Conservation (phyloP, 148 eudicot genomes). For the Rhododendron mucronatum region DNA sequence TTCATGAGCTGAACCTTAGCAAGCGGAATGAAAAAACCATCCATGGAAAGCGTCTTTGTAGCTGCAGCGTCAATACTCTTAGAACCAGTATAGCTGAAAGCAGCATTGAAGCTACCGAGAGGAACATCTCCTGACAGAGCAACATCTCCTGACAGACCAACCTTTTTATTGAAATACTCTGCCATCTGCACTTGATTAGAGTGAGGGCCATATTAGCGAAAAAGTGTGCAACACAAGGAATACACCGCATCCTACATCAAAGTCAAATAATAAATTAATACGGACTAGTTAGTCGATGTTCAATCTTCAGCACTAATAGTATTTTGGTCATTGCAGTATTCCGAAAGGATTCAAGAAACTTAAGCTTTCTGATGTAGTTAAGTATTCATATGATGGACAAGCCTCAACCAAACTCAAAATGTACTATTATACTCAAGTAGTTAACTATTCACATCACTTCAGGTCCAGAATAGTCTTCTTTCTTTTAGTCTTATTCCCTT, state of each 20-base stretch:
- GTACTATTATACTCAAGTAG: not conserved
- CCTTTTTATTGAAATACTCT: constrained; percentile 68
- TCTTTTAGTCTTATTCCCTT: not conserved
- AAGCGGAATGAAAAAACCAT: constrained; percentile 69
- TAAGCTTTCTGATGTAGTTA: not conserved
- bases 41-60: constrained; percentile 71
- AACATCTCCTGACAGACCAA: constrained; percentile 47
- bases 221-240: not conserved
- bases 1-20: constrained; percentile 52
- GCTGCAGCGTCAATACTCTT: constrained; percentile 64
- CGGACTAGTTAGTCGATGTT: not conserved
- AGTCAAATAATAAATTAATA: not conserved
- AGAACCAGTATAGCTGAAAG: constrained; percentile 81
- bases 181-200: constrained; percentile 60
- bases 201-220: constrained; percentile 14
- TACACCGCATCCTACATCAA: not conserved
- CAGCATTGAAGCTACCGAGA: constrained; percentile 90
- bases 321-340: not conserved
- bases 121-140: constrained; percentile 67
- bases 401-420: not conserved
- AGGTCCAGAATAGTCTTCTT: not conserved
- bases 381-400: not conserved
- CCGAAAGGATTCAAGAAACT: no score
- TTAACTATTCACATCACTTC: not conserved
- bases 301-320: not conserved